phyloP scores from a whole-genome alignment of 1,139 yeast genomes.

The Yamadazyma sp. region DNA sequence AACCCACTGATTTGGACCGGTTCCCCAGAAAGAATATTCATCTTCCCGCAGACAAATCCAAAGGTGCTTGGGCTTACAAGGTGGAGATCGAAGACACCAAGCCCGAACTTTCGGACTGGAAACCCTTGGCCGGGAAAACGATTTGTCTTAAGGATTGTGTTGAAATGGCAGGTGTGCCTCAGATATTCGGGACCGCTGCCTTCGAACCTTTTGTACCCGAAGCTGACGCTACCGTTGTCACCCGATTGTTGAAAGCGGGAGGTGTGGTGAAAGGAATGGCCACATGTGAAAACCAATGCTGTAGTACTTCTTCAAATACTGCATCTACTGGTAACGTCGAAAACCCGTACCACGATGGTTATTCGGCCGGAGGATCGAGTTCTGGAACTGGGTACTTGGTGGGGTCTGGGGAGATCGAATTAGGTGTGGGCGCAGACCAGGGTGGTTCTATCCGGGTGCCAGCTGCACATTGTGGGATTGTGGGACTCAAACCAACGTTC shows the following conservation, averaged over 20 bases:
- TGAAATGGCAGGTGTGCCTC: constrained; percentile 17
- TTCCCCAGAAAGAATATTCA: constrained; percentile 30
- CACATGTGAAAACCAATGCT: constrained; percentile 17
- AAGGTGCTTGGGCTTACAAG: constrained; percentile 38
- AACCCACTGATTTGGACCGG: constrained; percentile 21
- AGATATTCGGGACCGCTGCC: constrained; percentile 16
- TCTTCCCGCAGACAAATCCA: constrained; percentile 23
- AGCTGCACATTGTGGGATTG: constrained; percentile 16
- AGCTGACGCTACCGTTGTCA: constrained; percentile 17
- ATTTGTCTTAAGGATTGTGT: constrained; percentile 21
- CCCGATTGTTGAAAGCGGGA: constrained; percentile 16
- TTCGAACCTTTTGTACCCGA: constrained; percentile 14
- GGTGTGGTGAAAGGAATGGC: constrained; percentile 14
- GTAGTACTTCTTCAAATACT: constrained; percentile 18
- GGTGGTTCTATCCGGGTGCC: constrained; percentile 17
- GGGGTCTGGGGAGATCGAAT: constrained; percentile 13
- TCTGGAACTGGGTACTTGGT: constrained; percentile 16
- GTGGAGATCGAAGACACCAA: constrained; percentile 30
- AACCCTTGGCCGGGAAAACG: constrained; percentile 26
- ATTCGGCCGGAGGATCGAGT: constrained; percentile 18
- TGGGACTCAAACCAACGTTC: constrained; percentile 18
- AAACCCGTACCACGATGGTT: constrained; percentile 15
- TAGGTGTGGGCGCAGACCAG: constrained; percentile 17
- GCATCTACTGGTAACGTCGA: constrained; percentile 17
- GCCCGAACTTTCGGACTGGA: constrained; percentile 13